Conservation (phyloP, 192 early-diverging fungal genomes). For the Podila epigama region DNA sequence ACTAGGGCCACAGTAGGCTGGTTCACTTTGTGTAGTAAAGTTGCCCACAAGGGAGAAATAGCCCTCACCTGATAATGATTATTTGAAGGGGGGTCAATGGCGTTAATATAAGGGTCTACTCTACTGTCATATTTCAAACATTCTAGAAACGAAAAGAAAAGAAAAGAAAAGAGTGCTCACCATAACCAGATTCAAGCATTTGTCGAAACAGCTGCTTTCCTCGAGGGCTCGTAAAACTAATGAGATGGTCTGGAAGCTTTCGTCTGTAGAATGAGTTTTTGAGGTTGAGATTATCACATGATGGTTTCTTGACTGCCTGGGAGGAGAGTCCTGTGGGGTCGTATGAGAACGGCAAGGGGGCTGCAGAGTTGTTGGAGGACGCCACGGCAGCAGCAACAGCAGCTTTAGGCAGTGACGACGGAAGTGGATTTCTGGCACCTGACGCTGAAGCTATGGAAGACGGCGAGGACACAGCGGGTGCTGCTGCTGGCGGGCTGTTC, state of each 20-base stretch:
- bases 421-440: neutral
- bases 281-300: slow-evolving; percentile 29
- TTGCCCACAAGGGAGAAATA: slow-evolving; percentile 89
- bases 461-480: slow-evolving; percentile 9
- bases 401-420: neutral
- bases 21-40: slow-evolving; percentile 91
- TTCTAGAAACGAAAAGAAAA: neutral
- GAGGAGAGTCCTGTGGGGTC: slow-evolving; percentile 45
- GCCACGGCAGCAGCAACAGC: slow-evolving; percentile 2
- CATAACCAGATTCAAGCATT: slow-evolving; percentile 74
- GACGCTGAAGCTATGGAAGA: neutral
- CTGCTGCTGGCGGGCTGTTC: slow-evolving; percentile 5
- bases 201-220: slow-evolving; percentile 85
- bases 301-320: slow-evolving; percentile 31
- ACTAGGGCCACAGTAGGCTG: slow-evolving; percentile 87
- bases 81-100: neutral
- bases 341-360: slow-evolving; percentile 30
- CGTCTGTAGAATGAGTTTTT: slow-evolving; percentile 69
- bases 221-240: slow-evolving; percentile 79
- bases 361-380: neutral
- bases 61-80: slow-evolving; percentile 63
- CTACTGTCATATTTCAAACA: neutral
- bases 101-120: slow-evolving; percentile 1
- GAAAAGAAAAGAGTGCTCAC: slow-evolving; percentile 7
- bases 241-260: slow-evolving; percentile 67